phyloP scores from a whole-genome alignment of 2,329 filamentous ascomycete species.

The Penicillium sp. region DNA sequence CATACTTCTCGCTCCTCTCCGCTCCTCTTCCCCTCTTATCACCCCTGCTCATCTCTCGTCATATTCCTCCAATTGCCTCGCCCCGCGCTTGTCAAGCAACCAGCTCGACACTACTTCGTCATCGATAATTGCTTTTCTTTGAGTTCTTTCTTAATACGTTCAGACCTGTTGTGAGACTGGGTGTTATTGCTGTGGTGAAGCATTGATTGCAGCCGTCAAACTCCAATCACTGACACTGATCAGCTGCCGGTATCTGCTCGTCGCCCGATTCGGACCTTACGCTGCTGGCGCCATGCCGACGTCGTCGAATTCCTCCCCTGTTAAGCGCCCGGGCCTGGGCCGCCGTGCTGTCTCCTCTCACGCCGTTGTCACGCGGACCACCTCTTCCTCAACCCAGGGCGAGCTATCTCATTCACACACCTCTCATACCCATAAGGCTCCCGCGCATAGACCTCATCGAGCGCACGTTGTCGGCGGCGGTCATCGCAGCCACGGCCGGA shows the following conservation, averaged over 20 bases:
- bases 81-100: conserved; percentile 20
- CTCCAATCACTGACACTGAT: conserved; percentile 20
- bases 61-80: conserved; percentile 25
- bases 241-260: conserved; percentile 20
- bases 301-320: conserved; percentile 40
- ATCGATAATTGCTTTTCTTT: conserved; percentile 23
- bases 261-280: conserved; percentile 24
- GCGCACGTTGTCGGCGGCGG: conserved; percentile 49
- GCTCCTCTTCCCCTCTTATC: background rate
- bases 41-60: conserved; percentile 9
- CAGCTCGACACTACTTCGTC: conserved; percentile 11
- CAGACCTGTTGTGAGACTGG: conserved; percentile 11
- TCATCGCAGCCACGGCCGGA: conserved; percentile 40
- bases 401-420: conserved; percentile 37
- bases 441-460: conserved; percentile 43
- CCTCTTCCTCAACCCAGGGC: conserved; percentile 32
- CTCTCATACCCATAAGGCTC: conserved; percentile 36
- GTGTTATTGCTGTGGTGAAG: conserved; percentile 9
- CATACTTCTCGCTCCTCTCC: background rate
- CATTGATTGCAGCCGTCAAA: conserved; percentile 8
- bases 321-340: conserved; percentile 46
- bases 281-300: conserved; percentile 30
- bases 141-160: conserved; percentile 13
- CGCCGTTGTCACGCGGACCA: conserved; percentile 43
- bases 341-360: conserved; percentile 48